These are phyloP conservation scores for Leccinum ochraceum DNA, from an alignment of 768 basidiomycete genomes.

Conservation along the genomic window DNA sequence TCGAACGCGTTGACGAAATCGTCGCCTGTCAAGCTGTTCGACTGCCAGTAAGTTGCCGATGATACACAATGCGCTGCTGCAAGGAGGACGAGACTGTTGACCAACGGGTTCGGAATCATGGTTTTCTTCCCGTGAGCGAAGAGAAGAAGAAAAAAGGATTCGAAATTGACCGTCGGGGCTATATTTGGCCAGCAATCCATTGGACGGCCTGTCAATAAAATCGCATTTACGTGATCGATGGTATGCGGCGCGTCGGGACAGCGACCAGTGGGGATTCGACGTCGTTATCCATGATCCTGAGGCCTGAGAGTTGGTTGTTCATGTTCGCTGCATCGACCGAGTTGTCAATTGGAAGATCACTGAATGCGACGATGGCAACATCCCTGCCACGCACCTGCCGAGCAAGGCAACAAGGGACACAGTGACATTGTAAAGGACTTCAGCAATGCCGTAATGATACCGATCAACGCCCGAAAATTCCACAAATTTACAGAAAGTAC, in stretches of 20 bases:
- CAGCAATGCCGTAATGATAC: background rate
- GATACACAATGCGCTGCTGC: slow-evolving; percentile 10
- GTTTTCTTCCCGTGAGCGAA: background rate
- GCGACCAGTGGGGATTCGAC: background rate
- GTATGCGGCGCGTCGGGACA: background rate
- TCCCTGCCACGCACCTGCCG: too few species aligned
- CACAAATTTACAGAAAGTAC: too few species aligned
- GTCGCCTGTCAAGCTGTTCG: slow-evolving; percentile 49
- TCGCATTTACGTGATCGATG: background rate
- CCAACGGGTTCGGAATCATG: slow-evolving; percentile 4
- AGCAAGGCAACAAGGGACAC: too few species aligned
- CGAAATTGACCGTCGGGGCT: background rate
- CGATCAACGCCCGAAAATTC: background rate
- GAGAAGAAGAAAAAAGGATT: background rate
- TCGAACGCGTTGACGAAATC: slow-evolving; percentile 44
- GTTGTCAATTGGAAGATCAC: background rate
- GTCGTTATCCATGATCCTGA: background rate
- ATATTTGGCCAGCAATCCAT: background rate
- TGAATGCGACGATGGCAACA: too few species aligned
- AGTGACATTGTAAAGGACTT: too few species aligned
- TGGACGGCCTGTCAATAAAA: background rate
- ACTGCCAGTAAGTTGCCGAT: slow-evolving; percentile 46
- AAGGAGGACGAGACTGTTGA: slow-evolving; percentile 11
- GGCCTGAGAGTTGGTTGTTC: background rate
- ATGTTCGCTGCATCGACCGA: background rate